Evolutionary conservation across 768 basidiomycete genomes (phyloP), one percentile per base, ranked within the genome.

Genomic region (Boletus subparvulus): DNA sequence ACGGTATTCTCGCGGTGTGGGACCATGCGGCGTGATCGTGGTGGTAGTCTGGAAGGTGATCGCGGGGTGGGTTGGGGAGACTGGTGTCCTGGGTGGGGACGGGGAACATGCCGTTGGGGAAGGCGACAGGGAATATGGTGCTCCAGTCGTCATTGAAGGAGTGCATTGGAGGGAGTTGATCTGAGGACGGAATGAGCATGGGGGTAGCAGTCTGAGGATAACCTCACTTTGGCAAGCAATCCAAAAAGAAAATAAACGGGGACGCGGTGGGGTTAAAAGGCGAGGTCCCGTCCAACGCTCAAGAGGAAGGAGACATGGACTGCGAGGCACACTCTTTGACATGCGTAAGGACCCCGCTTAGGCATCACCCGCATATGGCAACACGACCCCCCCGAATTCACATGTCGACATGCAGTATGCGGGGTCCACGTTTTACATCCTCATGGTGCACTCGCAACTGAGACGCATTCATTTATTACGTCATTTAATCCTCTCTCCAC

Each of bases 101-200:
- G 67, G 61, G 76, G 77, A 89, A 71, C 45, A 83, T 75, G 62
- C 86, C 80, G 13, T 81, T 79, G 40, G 83, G 80, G 63, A 87
- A 88, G 35, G 83, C 73, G 43, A 79, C 67, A 7, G 85, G 83
- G 88, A 87, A 87, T 19, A 87, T 50, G 61, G 77, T 73, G 26
- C 69, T 73, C 88, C 88, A 90, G 35, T 79, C 77, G n/a, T 68
- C 67, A 52, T 55, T 62, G 47, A 69, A 24, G 10, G 69, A 12
- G 1, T 69, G 70, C 66, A 68, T 71, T 3, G 26, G 26, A 4
- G 26, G 26, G 26, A 2, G 26, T 6, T 28, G 26, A 66, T 70
- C 64, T 45, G 57, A 9, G 9, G 48, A 32, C 11, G 32, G 32
- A 7, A 32, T 32, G 32, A 32, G 32, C 32, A 32, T 11, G 32